Percentiles rank a stretch among this genome's conserved stretches.
Evolutionary conservation across 2,329 filamentous ascomycete genomes (phyloP).

Genomic region (Ceratocystis eucalypticola): DNA sequence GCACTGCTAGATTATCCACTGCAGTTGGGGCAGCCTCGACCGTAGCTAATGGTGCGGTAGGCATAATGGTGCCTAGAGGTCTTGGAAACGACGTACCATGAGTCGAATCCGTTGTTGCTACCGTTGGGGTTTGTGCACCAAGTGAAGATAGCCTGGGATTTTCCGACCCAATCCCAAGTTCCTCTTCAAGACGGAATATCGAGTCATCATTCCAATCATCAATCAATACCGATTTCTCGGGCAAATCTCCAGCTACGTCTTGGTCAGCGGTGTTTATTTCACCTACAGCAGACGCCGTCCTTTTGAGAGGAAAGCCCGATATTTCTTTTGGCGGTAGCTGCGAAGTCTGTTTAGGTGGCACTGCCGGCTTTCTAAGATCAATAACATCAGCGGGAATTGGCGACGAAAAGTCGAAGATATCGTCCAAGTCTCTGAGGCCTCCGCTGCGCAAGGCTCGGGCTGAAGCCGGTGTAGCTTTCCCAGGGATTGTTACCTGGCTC

Average conservation of each 20-base stretch:
- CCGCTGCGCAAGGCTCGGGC: not conserved
- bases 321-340: not conserved
- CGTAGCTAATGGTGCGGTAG: not conserved
- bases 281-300: not conserved
- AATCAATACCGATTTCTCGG: not conserved
- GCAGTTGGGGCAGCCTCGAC: no score
- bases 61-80: not conserved
- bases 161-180: not conserved
- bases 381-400: not conserved
- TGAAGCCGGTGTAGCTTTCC: not conserved
- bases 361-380: not conserved
- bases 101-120: not conserved
- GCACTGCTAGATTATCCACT: not conserved
- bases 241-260: not conserved
- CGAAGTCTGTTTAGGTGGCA: not conserved
- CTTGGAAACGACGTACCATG: not conserved
- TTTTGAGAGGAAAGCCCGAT: not conserved
- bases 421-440: not conserved
- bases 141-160: not conserved
- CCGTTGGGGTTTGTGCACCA: not conserved
- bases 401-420: not conserved
- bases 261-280: not conserved
- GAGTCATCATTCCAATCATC: conserved; percentile 10
- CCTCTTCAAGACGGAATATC: not conserved
- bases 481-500: not conserved